A percentile compares a stretch with the other conserved stretches of the same genome.
These are phyloP conservation scores for Sodiomyces alkalinus DNA, from an alignment of 2,329 filamentous ascomycete genomes.

Conservation along the genomic window DNA sequence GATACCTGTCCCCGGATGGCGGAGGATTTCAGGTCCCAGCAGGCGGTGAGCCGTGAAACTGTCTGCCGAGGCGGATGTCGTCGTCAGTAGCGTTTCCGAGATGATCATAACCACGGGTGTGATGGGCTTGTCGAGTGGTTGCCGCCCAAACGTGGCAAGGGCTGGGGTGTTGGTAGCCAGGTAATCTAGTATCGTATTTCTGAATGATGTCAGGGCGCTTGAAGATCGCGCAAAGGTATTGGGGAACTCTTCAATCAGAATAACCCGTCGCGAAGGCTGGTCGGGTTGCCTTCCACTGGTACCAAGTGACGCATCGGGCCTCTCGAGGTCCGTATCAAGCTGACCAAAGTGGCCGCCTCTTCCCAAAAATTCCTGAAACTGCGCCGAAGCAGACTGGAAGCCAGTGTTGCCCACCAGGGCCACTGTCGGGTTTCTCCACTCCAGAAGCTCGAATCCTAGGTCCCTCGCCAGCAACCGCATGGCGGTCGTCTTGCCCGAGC, in stretches of 20 bases:
- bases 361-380: conserved; percentile 86
- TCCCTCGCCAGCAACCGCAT: conserved; percentile 61
- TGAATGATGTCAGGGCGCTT: conserved; percentile 51
- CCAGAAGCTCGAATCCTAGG: conserved; percentile 63
- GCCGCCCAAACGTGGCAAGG: conserved; percentile 28
- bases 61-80: conserved; percentile 70
- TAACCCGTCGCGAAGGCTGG: conserved; percentile 29
- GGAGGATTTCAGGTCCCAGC: conserved; percentile 71
- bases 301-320: conserved; percentile 7
- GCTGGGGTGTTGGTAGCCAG: conserved; percentile 52
- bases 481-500: conserved; percentile 86
- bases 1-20: conserved; percentile 61
- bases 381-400: conserved; percentile 54
- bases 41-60: conserved; percentile 87
- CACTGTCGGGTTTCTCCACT: conserved; percentile 77
- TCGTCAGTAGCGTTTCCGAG: conserved; percentile 78
- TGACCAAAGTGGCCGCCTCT: conserved; percentile 68
- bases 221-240: conserved; percentile 57
- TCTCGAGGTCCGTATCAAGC: conserved; percentile 32
- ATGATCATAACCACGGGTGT: conserved; percentile 78
- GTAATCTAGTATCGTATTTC: conserved; percentile 59
- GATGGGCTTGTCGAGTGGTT: conserved; percentile 27
- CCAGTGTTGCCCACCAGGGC: conserved; percentile 41
- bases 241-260: conserved; percentile 71
- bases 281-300: conserved; percentile 13